These are phyloP conservation scores for Lactarius hatsudake DNA, from an alignment of 768 basidiomycete species.

Conservation along the genomic window DNA sequence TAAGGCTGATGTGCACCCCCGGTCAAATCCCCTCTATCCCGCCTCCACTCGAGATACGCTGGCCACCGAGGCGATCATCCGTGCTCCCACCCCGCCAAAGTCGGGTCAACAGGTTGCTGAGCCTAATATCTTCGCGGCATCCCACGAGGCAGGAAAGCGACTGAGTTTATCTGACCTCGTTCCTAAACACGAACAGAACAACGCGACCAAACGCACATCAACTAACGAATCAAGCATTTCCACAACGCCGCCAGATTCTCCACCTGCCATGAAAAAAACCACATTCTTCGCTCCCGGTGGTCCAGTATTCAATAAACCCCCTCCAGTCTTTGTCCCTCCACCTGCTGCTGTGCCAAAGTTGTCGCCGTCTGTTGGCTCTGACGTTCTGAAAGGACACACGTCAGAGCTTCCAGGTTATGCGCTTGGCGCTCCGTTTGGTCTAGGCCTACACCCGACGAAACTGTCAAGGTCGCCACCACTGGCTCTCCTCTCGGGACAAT, in stretches of 20 bases:
- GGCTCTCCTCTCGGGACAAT: constrained; percentile 45
- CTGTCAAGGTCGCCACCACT: constrained; percentile 29
- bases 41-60: not conserved
- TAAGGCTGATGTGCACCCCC: constrained; percentile 51
- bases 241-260: constrained; percentile 29
- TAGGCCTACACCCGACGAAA: constrained; percentile 39
- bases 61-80: not conserved
- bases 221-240: constrained; percentile 17
- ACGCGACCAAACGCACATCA: constrained; percentile 31
- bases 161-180: constrained; percentile 64
- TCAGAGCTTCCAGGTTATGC: constrained; percentile 40
- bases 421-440: constrained; percentile 44
- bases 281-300: constrained; percentile 38
- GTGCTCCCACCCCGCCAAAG: not conserved
- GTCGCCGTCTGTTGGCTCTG: constrained; percentile 20
- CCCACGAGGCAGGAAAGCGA: constrained; percentile 34
- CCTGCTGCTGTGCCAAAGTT: constrained; percentile 35
- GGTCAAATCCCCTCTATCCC: constrained; percentile 8
- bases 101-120: not conserved
- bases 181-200: constrained; percentile 36
- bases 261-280: constrained; percentile 11
- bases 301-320: constrained; percentile 60
- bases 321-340: constrained; percentile 45
- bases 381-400: constrained; percentile 33
- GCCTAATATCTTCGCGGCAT: constrained; percentile 1